Conservation (phyloP, 495 filamentous ascomycete species). For the Trichocladium uniseriatum region DNA sequence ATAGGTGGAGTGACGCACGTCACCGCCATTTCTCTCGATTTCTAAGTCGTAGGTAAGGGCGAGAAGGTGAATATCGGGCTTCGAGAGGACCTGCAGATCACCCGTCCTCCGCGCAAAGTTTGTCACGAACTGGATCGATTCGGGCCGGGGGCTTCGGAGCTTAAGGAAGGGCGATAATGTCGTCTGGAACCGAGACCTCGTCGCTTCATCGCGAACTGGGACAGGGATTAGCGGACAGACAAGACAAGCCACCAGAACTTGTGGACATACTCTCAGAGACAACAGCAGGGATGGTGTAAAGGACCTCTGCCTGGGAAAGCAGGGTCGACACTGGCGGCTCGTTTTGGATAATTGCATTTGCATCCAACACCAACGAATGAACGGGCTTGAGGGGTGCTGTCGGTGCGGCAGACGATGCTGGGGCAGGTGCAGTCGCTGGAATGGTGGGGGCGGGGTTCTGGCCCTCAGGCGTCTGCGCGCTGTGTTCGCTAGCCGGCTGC, state of each 20-base stretch:
- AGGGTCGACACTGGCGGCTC: slow-evolving; percentile 71
- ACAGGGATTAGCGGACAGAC: not conserved
- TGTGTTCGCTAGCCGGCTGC: slow-evolving; percentile 3
- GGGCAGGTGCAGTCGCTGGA: not conserved
- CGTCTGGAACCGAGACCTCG: slow-evolving; percentile 69
- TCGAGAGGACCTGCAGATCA: slow-evolving; percentile 77
- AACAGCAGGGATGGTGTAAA: slow-evolving; percentile 81
- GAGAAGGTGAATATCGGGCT: slow-evolving; percentile 77
- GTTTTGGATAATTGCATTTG: slow-evolving; percentile 86
- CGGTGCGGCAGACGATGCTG: slow-evolving; percentile 1
- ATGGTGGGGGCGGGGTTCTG: slow-evolving; percentile 22
- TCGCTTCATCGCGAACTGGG: slow-evolving; percentile 54
- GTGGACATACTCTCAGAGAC: slow-evolving; percentile 63
- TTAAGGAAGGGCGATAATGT: slow-evolving; percentile 76
- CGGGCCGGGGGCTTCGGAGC: slow-evolving; percentile 59
- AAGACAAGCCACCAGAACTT: not conserved
- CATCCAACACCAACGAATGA: slow-evolving; percentile 79
- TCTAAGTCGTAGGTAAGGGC: slow-evolving; percentile 89
- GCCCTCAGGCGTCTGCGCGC: slow-evolving; percentile 4
- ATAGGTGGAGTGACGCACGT: slow-evolving; percentile 9
- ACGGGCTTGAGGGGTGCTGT: slow-evolving; percentile 47
- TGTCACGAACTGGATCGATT: slow-evolving; percentile 67
- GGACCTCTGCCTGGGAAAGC: slow-evolving; percentile 59
- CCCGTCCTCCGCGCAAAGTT: slow-evolving; percentile 86
- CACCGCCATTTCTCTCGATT: slow-evolving; percentile 70